A percentile compares a stretch with the other conserved stretches of the same genome.
Evolutionary conservation across 345 rosid species (phyloP).

Genomic region (Hevea brasiliensis): DNA sequence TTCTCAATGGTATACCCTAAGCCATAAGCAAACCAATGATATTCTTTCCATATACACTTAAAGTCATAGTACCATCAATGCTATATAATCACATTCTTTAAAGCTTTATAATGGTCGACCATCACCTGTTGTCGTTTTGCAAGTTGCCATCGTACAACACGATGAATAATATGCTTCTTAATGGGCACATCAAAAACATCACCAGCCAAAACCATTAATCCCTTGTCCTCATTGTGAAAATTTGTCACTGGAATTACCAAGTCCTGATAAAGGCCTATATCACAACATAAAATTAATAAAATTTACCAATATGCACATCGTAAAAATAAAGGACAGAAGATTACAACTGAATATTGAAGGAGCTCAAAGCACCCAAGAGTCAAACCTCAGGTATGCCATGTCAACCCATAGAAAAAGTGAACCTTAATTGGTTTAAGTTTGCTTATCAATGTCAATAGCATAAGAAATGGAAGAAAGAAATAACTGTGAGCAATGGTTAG

Average conservation of each 20-base stretch:
- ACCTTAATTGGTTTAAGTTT: not conserved
- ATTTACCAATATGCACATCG: not conserved
- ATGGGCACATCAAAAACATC: conserved; percentile 95
- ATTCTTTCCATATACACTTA: not conserved
- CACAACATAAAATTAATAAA: not conserved
- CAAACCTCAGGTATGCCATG: not conserved
- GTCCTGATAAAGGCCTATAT: conserved; percentile 71
- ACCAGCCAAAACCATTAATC: conserved; percentile 82
- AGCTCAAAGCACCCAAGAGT: not conserved
- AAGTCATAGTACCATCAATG: not conserved
- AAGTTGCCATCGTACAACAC: conserved; percentile 88
- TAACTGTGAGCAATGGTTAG: not conserved
- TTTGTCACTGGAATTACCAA: conserved; percentile 77
- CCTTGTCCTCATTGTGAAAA: conserved; percentile 72
- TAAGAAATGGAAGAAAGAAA: not conserved
- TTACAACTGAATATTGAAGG: too few species aligned
- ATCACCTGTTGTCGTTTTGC: conserved; percentile 87
- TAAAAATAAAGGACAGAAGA: not conserved
- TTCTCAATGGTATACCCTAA: not conserved
- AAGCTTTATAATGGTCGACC: not conserved
- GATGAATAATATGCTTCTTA: conserved; percentile 85
- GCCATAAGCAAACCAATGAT: not conserved
- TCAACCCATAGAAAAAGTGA: not conserved
- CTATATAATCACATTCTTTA: not conserved
- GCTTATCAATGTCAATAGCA: not conserved